Evolutionary conservation across 2,329 filamentous ascomycete genomes (phyloP).

Genomic region (Byssochlamys sp.): DNA sequence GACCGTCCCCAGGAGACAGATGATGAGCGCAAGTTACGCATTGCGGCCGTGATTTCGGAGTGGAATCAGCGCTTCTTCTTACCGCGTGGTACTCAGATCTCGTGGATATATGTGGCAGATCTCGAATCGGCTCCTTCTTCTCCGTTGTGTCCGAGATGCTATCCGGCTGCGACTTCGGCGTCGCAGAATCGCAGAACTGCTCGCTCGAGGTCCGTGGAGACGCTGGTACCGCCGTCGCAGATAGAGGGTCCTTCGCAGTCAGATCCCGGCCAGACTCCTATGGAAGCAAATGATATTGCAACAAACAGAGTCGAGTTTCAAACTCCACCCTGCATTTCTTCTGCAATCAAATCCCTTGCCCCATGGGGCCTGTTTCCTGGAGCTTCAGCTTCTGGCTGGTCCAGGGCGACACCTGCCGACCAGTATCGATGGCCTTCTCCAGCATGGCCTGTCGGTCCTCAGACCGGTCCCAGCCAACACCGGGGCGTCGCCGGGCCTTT

Average conservation of each 20-base stretch:
- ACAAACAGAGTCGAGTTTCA: background rate
- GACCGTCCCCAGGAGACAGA: slow-evolving; percentile 34
- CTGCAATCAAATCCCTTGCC: background rate
- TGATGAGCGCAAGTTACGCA: slow-evolving; percentile 28
- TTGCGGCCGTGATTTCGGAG: slow-evolving; percentile 31
- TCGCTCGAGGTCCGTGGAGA: slow-evolving; percentile 4
- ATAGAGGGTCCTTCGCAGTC: slow-evolving; percentile 2
- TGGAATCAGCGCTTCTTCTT: slow-evolving; percentile 37
- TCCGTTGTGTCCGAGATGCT: slow-evolving; percentile 31
- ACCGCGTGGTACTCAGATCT: slow-evolving; percentile 24
- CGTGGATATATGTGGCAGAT: slow-evolving; percentile 26
- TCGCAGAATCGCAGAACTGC: slow-evolving; percentile 12
- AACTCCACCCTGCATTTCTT: background rate
- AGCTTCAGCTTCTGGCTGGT: background rate
- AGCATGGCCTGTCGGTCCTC: background rate
- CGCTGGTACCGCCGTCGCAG: slow-evolving; percentile 6
- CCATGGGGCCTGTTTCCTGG: background rate
- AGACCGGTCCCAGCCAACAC: background rate
- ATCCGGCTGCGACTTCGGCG: slow-evolving; percentile 26
- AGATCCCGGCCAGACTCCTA: background rate
- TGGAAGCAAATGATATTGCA: background rate
- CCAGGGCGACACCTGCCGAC: background rate
- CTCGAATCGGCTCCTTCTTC: slow-evolving; percentile 23
- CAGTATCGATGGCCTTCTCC: background rate
- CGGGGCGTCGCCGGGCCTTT: slow-evolving; percentile 10